A percentile compares a stretch with the other conserved stretches of the same genome.
These are phyloP conservation scores for Bjerkandera adusta DNA, from an alignment of 1,284 basidiomycete species.

Conservation along the genomic window DNA sequence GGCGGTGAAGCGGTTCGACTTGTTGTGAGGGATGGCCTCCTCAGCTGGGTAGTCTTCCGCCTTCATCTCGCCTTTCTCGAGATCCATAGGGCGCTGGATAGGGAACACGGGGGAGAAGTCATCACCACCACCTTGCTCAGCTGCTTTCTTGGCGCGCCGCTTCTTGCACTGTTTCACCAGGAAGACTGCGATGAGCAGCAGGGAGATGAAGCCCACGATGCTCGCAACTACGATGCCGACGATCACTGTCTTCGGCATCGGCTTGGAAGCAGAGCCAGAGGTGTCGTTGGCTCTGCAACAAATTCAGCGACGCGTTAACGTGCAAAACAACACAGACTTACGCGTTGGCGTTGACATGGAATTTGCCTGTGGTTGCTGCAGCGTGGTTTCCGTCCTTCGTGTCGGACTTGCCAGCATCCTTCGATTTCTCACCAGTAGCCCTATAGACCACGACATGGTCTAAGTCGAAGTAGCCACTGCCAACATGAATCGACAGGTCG, in stretches of 20 bases:
- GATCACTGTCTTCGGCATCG: slow-evolving; percentile 22
- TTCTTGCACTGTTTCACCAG: slow-evolving; percentile 24
- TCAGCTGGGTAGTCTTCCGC: background rate
- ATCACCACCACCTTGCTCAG: background rate
- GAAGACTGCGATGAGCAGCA: slow-evolving; percentile 30
- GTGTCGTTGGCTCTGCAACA: background rate
- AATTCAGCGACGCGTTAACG: background rate
- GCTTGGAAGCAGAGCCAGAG: background rate
- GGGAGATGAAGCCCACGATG: slow-evolving; percentile 29
- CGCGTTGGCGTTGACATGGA: slow-evolving; percentile 14
- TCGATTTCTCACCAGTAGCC: slow-evolving; percentile 2
- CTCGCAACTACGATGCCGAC: slow-evolving; percentile 32
- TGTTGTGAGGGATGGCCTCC: background rate
- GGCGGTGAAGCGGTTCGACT: slow-evolving; percentile 5
- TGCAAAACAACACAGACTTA: slow-evolving; percentile 3
- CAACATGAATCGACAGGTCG: slow-evolving; percentile 32
- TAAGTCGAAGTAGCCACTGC: slow-evolving; percentile 38
- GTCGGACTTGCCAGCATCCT: background rate
- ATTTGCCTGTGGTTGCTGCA: background rate
- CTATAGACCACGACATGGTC: slow-evolving; percentile 38
- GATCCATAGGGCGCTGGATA: slow-evolving; percentile 38
- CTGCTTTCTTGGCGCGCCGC: slow-evolving; percentile 2
- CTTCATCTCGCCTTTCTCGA: slow-evolving; percentile 15
- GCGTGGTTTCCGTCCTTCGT: background rate
- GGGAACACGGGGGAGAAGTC: slow-evolving; percentile 35